Percentiles rank a stretch among this genome's conserved stretches.
These are phyloP conservation scores for Beauveria varroae DNA, from an alignment of 2,329 filamentous ascomycete species.

Conservation along the genomic window DNA sequence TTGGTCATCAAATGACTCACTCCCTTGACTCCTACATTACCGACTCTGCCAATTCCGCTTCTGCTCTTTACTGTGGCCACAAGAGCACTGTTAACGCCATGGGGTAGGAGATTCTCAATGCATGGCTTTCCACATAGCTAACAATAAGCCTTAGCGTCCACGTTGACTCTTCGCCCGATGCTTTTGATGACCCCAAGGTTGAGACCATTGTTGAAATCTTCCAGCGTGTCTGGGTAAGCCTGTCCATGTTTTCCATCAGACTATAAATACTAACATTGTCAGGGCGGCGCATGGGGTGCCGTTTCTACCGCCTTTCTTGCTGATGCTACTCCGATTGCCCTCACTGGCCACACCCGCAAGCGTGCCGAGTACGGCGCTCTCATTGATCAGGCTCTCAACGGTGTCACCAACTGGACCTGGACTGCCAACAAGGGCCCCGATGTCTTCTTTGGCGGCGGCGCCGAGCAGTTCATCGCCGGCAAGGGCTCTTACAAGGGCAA, in stretches of 20 bases:
- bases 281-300: conserved; percentile 51
- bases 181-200: conserved; percentile 78
- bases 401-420: conserved; percentile 75
- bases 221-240: conserved; percentile 57
- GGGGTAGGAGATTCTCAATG: conserved; percentile 37
- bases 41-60: conserved; percentile 78
- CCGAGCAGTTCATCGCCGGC: conserved; percentile 68
- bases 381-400: conserved; percentile 69
- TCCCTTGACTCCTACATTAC: conserved; percentile 81
- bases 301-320: conserved; percentile 77
- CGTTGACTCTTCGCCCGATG: conserved; percentile 63
- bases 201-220: conserved; percentile 78
- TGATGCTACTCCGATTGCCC: conserved; percentile 73
- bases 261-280: conserved; percentile 10
- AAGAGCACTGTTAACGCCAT: conserved; percentile 79
- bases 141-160: conserved; percentile 46
- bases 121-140: neutral
- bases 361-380: conserved; percentile 63
- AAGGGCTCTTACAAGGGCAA: conserved; percentile 58
- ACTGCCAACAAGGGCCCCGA: conserved; percentile 66
- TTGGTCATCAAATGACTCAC: conserved; percentile 85
- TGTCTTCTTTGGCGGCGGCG: conserved; percentile 75
- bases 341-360: conserved; percentile 64
- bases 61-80: conserved; percentile 74
- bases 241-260: neutral